phyloP scores from a whole-genome alignment of 2,329 filamentous ascomycete genomes.

The Zarea fungicola region DNA sequence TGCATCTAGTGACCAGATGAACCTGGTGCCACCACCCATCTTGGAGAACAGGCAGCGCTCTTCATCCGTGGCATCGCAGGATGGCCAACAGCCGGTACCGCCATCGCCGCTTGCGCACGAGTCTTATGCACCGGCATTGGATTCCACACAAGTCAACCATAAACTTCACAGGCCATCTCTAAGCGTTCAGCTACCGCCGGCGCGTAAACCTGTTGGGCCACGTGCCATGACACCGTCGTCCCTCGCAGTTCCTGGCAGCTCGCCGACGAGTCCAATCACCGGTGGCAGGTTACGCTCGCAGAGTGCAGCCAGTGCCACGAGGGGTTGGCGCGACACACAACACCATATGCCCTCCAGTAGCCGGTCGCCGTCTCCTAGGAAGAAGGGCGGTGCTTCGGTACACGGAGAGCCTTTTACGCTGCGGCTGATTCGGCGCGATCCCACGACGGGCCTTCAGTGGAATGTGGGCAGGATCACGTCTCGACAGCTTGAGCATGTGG shows the following conservation, averaged over 20 bases:
- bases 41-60: slow-evolving; percentile 16
- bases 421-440: slow-evolving; percentile 69
- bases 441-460: slow-evolving; percentile 64
- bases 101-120: slow-evolving; percentile 14
- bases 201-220: slow-evolving; percentile 26
- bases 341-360: slow-evolving; percentile 6
- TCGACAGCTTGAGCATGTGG: slow-evolving; percentile 38
- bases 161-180: not conserved
- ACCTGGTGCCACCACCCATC: not conserved
- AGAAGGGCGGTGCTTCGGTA: slow-evolving; percentile 22
- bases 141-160: slow-evolving; percentile 1
- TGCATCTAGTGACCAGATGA: slow-evolving; percentile 1
- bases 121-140: slow-evolving; percentile 6
- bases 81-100: slow-evolving; percentile 13
- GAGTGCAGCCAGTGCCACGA: not conserved
- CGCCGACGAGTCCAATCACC: slow-evolving; percentile 12
- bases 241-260: not conserved
- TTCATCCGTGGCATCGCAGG: slow-evolving; percentile 19
- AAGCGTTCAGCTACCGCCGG: slow-evolving; percentile 11
- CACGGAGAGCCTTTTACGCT: slow-evolving; percentile 45
- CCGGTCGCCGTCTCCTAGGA: slow-evolving; percentile 35
- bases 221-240: slow-evolving; percentile 15
- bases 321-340: not conserved
- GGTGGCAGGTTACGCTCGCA: not conserved
- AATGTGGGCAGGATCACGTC: slow-evolving; percentile 65